These are phyloP conservation scores for Fusarium anthophilum DNA, from an alignment of 2,329 filamentous ascomycete species.

Conservation along the genomic window DNA sequence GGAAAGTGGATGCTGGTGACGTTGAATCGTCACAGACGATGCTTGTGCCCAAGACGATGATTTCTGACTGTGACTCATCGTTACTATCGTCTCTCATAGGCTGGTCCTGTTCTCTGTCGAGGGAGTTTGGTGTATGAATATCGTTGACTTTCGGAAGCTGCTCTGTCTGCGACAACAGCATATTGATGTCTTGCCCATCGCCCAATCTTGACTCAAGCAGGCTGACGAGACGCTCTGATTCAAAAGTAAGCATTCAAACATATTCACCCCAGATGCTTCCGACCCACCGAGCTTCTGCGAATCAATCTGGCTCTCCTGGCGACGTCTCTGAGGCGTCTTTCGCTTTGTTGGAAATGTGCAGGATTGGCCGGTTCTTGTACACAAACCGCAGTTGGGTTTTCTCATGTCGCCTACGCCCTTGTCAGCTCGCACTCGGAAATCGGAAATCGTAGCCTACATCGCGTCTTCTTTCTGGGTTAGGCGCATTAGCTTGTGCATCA, in stretches of 20 bases:
- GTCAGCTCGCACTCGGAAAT: not conserved
- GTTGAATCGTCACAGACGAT: not conserved
- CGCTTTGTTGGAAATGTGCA: not conserved
- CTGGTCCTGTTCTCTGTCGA: not conserved
- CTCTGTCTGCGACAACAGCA: not conserved
- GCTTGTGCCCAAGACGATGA: not conserved
- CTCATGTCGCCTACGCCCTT: not conserved
- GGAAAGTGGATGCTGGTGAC: not conserved
- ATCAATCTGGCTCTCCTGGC: not conserved
- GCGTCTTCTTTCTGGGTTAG: not conserved
- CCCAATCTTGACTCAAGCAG: not conserved
- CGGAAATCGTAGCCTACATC: not conserved
- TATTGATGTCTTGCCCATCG: not conserved
- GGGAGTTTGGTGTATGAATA: not conserved
- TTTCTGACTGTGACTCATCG: not conserved
- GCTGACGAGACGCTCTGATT: not conserved
- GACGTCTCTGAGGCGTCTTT: not conserved
- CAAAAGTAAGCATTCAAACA: fast-evolving
- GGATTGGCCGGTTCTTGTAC: not conserved
- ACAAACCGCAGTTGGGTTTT: not conserved
- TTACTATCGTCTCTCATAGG: not conserved
- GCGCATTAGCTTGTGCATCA: not conserved
- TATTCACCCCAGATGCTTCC: no score
- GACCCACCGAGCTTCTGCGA: not conserved
- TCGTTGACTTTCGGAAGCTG: not conserved